Conservation (phyloP, 1,284 basidiomycete genomes). For the Cryptococcus hybrid region DNA sequence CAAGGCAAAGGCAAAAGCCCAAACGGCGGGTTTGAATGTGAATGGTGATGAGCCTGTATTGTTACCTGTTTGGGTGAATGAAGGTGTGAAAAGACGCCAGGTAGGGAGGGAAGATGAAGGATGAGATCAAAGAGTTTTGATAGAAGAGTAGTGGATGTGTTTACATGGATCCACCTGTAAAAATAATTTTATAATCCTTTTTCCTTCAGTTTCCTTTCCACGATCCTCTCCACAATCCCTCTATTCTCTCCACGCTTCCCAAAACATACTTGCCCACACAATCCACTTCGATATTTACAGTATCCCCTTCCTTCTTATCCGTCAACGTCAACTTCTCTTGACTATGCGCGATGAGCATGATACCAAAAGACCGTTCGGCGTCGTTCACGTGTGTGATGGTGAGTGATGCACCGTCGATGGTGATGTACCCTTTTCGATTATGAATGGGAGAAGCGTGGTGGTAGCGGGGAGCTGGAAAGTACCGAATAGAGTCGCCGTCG, state of each 20-base stretch:
- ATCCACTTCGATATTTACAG: slow-evolving; percentile 84
- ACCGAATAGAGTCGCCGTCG: slow-evolving; percentile 85
- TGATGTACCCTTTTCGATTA: slow-evolving; percentile 95
- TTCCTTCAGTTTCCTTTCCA: slow-evolving; percentile 62
- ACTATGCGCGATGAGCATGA: slow-evolving; percentile 96
- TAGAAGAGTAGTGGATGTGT: slow-evolving; percentile 11
- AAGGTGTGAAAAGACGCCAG: slow-evolving; percentile 11
- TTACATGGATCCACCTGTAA: not conserved
- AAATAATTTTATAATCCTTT: not conserved
- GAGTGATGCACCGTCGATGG: slow-evolving; percentile 91
- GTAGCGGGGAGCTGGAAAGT: slow-evolving; percentile 70
- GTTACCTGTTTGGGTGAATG: slow-evolving; percentile 37
- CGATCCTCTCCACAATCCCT: slow-evolving; percentile 66
- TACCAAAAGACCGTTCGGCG: slow-evolving; percentile 63
- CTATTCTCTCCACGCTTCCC: slow-evolving; percentile 60
- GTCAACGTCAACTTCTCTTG: slow-evolving; percentile 83
- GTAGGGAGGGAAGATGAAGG: slow-evolving; percentile 32
- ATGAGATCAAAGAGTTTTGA: slow-evolving; percentile 35
- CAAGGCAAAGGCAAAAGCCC: slow-evolving; percentile 4
- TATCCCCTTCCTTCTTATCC: slow-evolving; percentile 69
- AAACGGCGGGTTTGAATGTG: not conserved
- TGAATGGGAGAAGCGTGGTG: slow-evolving; percentile 71
- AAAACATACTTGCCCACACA: slow-evolving; percentile 61
- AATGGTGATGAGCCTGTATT: slow-evolving; percentile 7
- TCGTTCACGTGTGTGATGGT: slow-evolving; percentile 86